Evolutionary conservation across 805 yeast genomes (phyloP).

Genomic region (Candida odintsovae): DNA sequence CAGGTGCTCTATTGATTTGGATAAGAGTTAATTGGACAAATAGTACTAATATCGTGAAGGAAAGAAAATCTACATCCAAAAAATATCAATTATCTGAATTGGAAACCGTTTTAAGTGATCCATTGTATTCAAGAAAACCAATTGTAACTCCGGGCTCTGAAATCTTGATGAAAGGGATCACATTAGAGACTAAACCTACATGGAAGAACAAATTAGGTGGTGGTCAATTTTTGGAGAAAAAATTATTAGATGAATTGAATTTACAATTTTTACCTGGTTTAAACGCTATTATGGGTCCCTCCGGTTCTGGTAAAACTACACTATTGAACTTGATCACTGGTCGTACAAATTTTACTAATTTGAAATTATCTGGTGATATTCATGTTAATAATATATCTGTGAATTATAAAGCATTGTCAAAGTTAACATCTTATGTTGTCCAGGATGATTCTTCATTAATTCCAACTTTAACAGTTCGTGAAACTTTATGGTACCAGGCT

Average conservation of each 20-base stretch:
- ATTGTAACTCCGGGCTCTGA: not conserved
- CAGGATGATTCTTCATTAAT: conserved; percentile 75
- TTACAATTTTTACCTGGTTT: conserved; percentile 69
- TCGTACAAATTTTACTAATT: conserved; percentile 32
- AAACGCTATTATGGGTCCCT: conserved; percentile 76
- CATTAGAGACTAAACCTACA: conserved; percentile 8
- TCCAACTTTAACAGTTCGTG: conserved; percentile 69
- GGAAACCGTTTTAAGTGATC: not conserved
- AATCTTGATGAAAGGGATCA: not conserved
- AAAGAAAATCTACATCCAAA: conserved; percentile 2
- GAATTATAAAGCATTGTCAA: conserved; percentile 28
- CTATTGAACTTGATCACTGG: conserved; percentile 58
- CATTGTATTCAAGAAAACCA: not conserved
- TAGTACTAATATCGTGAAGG: conserved; percentile 16
- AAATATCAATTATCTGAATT: not conserved
- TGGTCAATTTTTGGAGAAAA: conserved; percentile 8
- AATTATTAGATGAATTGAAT: conserved; percentile 33
- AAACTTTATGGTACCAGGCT: conserved; percentile 71
- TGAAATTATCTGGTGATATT: conserved; percentile 34
- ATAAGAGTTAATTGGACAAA: conserved; percentile 32
- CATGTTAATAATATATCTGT: conserved; percentile 36
- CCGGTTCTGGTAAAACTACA: conserved; percentile 76
- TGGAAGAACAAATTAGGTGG: conserved; percentile 2
- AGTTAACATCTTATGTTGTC: conserved; percentile 63
- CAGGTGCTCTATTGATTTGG: conserved; percentile 40